phyloP scores from a whole-genome alignment of 2,329 filamentous ascomycete species.

The Sclerotinia borealis region DNA sequence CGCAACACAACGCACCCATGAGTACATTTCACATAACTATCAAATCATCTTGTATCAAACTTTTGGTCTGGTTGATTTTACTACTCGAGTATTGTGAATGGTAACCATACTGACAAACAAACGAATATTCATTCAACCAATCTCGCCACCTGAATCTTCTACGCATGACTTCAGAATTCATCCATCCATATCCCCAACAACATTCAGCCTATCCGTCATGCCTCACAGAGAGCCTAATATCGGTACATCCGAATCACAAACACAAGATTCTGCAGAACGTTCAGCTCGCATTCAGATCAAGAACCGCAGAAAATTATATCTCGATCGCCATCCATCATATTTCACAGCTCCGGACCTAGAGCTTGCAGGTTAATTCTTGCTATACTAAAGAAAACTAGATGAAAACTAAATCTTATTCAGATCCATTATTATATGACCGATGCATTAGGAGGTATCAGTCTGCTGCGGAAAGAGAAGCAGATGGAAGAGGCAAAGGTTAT shows the following conservation, averaged over 20 bases:
- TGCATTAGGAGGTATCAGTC: slow-evolving; percentile 32
- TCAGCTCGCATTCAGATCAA: slow-evolving; percentile 28
- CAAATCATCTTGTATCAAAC: background rate
- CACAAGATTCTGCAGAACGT: slow-evolving; percentile 17
- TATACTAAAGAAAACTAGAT: background rate
- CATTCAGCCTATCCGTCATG: slow-evolving; percentile 17
- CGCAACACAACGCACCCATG: too few relatives aligned
- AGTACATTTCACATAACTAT: background rate
- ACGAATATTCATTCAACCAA: background rate
- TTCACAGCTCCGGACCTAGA: slow-evolving; percentile 32
- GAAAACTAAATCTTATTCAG: slow-evolving; percentile 21
- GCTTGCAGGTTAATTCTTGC: slow-evolving; percentile 26
- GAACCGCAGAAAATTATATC: slow-evolving; percentile 32
- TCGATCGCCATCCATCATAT: slow-evolving; percentile 33
- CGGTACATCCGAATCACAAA: slow-evolving; percentile 3
- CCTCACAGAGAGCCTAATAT: slow-evolving; percentile 25
- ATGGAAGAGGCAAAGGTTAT: slow-evolving; percentile 33
- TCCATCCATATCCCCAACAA: slow-evolving; percentile 1
- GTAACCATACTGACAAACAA: background rate
- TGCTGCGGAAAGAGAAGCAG: slow-evolving; percentile 32
- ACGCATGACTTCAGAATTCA: slow-evolving; percentile 9
- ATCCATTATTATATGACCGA: slow-evolving; percentile 34
- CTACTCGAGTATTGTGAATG: background rate
- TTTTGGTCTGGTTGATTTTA: background rate
- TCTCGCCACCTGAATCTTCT: background rate